Percentiles rank a stretch among this genome's conserved stretches.
These are phyloP conservation scores for Myrica gale DNA, from an alignment of 306 rosid genomes.

Conservation along the genomic window DNA sequence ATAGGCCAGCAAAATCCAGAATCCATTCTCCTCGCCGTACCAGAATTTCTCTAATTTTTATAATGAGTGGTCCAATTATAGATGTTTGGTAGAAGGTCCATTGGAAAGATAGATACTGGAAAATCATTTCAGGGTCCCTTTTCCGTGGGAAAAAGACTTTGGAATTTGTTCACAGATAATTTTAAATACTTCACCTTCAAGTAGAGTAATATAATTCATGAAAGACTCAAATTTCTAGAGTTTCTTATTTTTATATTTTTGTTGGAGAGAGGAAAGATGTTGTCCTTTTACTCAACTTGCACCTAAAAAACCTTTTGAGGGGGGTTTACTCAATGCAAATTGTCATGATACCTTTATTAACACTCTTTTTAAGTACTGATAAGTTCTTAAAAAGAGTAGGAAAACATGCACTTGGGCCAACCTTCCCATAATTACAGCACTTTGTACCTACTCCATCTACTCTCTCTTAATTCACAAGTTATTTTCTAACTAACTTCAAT, in stretches of 20 bases:
- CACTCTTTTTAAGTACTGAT: not conserved
- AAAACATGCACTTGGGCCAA: not conserved
- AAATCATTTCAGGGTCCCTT: no score
- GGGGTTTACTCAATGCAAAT: conserved; percentile 13
- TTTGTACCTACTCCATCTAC: not conserved
- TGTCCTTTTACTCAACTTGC: not conserved
- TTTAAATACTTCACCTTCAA: conserved; percentile 30
- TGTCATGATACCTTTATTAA: not conserved
- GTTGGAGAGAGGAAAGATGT: not conserved
- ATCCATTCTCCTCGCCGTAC: no score
- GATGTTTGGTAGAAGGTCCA: no score
- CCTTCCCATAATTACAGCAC: not conserved
- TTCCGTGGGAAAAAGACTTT: not conserved
- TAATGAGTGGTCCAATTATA: no score
- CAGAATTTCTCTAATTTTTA: no score
- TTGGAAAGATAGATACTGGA: no score
- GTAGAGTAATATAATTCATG: conserved; percentile 10
- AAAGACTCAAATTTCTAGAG: not conserved
- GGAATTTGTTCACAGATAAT: conserved; percentile 5
- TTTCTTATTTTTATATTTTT: not conserved
- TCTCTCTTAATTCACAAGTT: conserved; percentile 4
- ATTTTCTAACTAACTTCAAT: not conserved
- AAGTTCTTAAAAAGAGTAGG: not conserved
- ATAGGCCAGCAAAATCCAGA: no score
- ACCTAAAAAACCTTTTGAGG: not conserved